Evolutionary conservation across 495 filamentous ascomycete genomes (phyloP), one percentile per base, ranked within the genome.

Genomic region (Glonium stellatum): DNA sequence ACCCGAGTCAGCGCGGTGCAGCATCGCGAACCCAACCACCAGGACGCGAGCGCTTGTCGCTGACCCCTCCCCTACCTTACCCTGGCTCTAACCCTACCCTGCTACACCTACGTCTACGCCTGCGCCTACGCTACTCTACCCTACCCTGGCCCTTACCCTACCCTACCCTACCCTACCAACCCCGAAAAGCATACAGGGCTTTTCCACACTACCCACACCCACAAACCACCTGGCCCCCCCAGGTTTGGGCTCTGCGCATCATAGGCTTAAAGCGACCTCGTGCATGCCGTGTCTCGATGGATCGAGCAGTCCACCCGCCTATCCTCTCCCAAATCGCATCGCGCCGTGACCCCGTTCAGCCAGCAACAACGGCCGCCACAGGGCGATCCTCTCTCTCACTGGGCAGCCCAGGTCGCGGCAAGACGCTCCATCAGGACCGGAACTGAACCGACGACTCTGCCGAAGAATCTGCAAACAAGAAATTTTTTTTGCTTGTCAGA

Each of bases 1-100:
- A 47, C 41, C 63, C 63, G 63, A 65, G 63, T 65, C 63, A 65
- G 63, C 58, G 54, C 25, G 1, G 57, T 54, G 47, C 62, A 60
- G 51, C 50, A 42, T 46, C 3, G 27, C 31, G 47, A 27, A 64
- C 58, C 58, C 58, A 60, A 54, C 49, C 50, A 39, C 58, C 58
- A 60, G 21, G 35, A 34, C 31, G 44, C 21, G 52, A 13, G 22
- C 41, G 23, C 54, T 46, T 22, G 15, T 23, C 35, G 36, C 47
- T 57, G 54, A 22, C 5, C 44, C 6, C 6, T 18, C 44, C 44
- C 6, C 5, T 15, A 1, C 4, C 15, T 19, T 1, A 46, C 15
- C 41, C 41, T 46, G 41, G 1, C 15, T 50, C 37, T 50, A 46
- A 41, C 50, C 34, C 21, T 15, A 50, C 46, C 22, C 41, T 8